These are phyloP conservation scores for Parafenestella ontariensis DNA, from an alignment of 2,329 filamentous ascomycete species.

Conservation along the genomic window DNA sequence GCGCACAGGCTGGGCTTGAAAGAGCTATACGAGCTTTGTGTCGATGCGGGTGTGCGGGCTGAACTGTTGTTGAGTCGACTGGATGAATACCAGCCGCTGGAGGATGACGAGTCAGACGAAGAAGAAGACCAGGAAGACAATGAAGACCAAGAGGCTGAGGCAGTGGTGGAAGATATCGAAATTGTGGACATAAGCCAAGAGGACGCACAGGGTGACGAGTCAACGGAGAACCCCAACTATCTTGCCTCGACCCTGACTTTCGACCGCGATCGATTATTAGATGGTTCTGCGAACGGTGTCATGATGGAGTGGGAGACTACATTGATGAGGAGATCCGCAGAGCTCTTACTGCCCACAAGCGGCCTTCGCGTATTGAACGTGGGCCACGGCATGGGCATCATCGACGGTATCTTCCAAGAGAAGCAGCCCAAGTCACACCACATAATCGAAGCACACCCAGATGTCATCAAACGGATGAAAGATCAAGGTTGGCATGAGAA, in stretches of 20 bases:
- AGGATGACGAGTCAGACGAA: constrained; percentile 61
- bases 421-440: constrained; percentile 55
- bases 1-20: constrained; percentile 72
- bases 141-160: constrained; percentile 29
- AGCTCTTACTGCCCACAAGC: constrained; percentile 48
- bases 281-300: constrained; percentile 58
- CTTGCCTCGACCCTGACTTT: constrained; percentile 58
- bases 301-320: constrained; percentile 63
- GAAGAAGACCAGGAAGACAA: constrained; percentile 56
- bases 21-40: constrained; percentile 79
- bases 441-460: constrained; percentile 61
- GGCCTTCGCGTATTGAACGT: constrained; percentile 58
- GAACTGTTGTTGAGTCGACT: constrained; percentile 85
- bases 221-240: constrained; percentile 57
- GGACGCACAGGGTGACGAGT: constrained; percentile 35
- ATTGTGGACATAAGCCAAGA: constrained; percentile 36
- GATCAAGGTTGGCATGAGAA: constrained; percentile 58
- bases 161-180: constrained; percentile 32
- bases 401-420: constrained; percentile 56
- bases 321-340: constrained; percentile 57
- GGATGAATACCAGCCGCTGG: constrained; percentile 79
- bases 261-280: constrained; percentile 54
- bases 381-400: constrained; percentile 60
- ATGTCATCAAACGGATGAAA: constrained; percentile 54
- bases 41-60: constrained; percentile 88